Percentiles rank a stretch among this genome's conserved stretches.
phyloP scores from a whole-genome alignment of 2,329 filamentous ascomycete genomes.

The Ambrosiella beaveri region DNA sequence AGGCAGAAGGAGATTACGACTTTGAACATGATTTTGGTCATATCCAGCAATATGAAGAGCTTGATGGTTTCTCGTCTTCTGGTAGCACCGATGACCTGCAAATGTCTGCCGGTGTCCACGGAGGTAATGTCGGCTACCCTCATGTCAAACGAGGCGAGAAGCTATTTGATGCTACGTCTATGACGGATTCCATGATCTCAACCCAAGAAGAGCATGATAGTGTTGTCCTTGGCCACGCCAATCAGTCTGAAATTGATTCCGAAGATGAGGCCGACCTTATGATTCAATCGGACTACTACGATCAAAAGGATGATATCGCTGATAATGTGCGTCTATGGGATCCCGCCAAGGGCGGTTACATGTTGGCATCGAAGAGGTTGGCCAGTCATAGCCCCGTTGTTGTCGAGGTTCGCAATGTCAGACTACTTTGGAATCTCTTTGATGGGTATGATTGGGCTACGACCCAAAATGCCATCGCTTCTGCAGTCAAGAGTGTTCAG shows the following conservation, averaged over 20 bases:
- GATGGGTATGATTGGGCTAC: conserved; percentile 94
- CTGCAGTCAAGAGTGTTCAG: conserved; percentile 80
- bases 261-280: conserved; percentile 34
- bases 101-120: conserved; percentile 3
- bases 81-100: conserved; percentile 18
- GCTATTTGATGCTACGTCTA: conserved; percentile 29
- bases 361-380: conserved; percentile 42
- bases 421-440: conserved; percentile 94
- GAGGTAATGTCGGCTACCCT: not conserved
- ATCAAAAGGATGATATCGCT: conserved; percentile 39
- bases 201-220: conserved; percentile 22
- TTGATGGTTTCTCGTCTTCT: conserved; percentile 16
- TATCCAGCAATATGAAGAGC: conserved; percentile 30
- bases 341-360: conserved; percentile 58
- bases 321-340: conserved; percentile 66
- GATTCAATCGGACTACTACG: conserved; percentile 66
- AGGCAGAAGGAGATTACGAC: conserved; percentile 41
- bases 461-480: conserved; percentile 70
- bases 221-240: conserved; percentile 18
- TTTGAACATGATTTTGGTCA: conserved; percentile 46
- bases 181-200: conserved; percentile 11
- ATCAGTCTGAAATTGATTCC: not conserved
- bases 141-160: conserved; percentile 20
- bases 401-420: conserved; percentile 66
- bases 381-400: conserved; percentile 53